Base-by-base conservation (phyloP, 2,329 filamentous ascomycete genomes). In the Periconia sp. region DNA sequence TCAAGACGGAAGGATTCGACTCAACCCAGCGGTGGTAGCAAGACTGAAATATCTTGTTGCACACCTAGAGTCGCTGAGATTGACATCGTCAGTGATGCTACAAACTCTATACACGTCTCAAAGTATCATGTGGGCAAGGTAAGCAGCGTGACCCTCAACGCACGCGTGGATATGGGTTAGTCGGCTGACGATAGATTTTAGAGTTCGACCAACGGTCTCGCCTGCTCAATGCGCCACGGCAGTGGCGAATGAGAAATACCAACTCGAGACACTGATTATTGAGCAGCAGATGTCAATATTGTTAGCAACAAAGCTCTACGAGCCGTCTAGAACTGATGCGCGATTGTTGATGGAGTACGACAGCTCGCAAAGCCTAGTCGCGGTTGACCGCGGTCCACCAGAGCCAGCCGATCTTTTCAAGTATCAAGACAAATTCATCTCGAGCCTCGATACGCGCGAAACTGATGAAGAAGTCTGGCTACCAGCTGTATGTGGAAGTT, bases 211-310 rank as follows among this genome's bases (percentile, higher is more conserved):
- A 5, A 59, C 59, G 13, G 57, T 68, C 19, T 67, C 64, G 12
- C 66, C 61, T 19, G 56, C 63, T 18, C 59, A 64, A 43, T 59
- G 59, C 9, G 57, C 56, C 6, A 58, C 56, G 30, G 60, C 65
- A 22, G 61, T 72, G 30, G 47, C 54, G 8, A 69, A 68, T 32
- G 68, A 73, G 43, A 64, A 59, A 28, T 40, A 56, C 4, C 70
- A 72, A 46, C 54, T 72, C 6, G 64, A 71, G 38, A 57, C 56
- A 10, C 48, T 72, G 5, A 59, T 73, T 15, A 65, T 71, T 26
- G 69, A 72, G 36, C 70, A 73, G 35, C 70, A 73, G 39, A 50
- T 69, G 32, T 57, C 64, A 2, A 63, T 72, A 18, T 35, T 69
- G 5, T 50, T 51, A 11, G 59, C 63, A 6, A 47, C 40, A 7